phyloP scores from a whole-genome alignment of 371 early-diverging fungal genomes.

The Apophysomyces variabilis region DNA sequence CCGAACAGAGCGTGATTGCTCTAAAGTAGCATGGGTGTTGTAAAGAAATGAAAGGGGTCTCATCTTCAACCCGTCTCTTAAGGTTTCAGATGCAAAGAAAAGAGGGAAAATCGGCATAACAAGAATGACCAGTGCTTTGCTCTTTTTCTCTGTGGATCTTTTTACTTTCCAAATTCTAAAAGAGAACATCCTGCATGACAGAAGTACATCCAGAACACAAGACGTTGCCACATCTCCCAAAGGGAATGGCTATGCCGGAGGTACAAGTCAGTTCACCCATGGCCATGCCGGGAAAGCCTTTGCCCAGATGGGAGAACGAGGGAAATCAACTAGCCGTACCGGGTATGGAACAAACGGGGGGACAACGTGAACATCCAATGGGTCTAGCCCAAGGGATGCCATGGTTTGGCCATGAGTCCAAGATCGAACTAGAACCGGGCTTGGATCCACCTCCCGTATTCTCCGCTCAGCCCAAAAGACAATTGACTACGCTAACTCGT shows the following conservation, averaged over 20 bases:
- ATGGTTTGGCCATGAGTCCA: constrained; percentile 28
- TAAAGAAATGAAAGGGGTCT: constrained; percentile 4
- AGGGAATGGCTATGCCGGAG: constrained; percentile 34
- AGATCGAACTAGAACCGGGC: constrained; percentile 20
- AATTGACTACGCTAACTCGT: constrained; percentile 15
- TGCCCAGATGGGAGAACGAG: constrained; percentile 8
- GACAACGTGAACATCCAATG: constrained; percentile 13
- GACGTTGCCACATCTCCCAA: constrained; percentile 44
- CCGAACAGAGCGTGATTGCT: not conserved
- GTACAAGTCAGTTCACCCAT: constrained; percentile 13
- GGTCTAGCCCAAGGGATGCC: constrained; percentile 25
- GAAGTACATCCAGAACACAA: constrained; percentile 16
- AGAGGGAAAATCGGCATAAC: not conserved
- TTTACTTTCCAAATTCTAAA: no score
- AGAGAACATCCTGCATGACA: not conserved
- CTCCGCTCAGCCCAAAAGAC: constrained; percentile 28
- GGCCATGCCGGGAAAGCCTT: constrained; percentile 16
- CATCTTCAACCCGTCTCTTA: not conserved
- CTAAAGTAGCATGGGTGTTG: not conserved
- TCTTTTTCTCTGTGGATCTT: not conserved
- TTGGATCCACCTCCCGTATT: constrained; percentile 43
- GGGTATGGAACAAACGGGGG: constrained; percentile 14
- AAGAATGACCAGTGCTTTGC: not conserved
- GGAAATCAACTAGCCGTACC: constrained; percentile 6
- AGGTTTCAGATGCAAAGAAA: not conserved